A percentile compares a stretch with the other conserved stretches of the same genome.
Evolutionary conservation across 1,139 yeast species (phyloP).

Genomic region (Pichia sp.): DNA sequence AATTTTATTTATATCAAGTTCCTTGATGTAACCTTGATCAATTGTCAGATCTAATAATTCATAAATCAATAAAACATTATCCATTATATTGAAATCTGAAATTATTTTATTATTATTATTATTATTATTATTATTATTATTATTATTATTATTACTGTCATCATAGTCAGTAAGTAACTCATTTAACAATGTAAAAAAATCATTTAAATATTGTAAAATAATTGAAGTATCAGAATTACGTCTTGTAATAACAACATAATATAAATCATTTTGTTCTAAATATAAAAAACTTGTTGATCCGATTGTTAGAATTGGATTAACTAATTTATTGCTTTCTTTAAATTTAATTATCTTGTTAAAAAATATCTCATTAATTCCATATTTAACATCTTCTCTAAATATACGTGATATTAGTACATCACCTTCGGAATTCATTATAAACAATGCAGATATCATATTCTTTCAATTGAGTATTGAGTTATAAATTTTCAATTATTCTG

Average conservation of each 20-base stretch:
- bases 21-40: conserved; percentile 76
- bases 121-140: too few relatives aligned
- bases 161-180: not conserved
- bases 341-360: conserved; percentile 60
- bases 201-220: conserved; percentile 71
- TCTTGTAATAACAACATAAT: conserved; percentile 83
- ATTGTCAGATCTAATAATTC: conserved; percentile 73
- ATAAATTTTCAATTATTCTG: too few relatives aligned
- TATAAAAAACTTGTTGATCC: conserved; percentile 92
- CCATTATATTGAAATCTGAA: conserved; percentile 8
- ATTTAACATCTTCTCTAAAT: conserved; percentile 60
- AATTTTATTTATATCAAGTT: not conserved
- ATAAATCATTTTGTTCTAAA: conserved; percentile 60
- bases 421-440: conserved; percentile 73
- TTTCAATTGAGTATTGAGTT: not conserved
- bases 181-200: conserved; percentile 17
- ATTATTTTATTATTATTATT: too few relatives aligned
- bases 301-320: conserved; percentile 76
- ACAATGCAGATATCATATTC: conserved; percentile 69
- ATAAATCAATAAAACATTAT: conserved; percentile 59
- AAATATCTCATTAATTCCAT: conserved; percentile 82
- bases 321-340: conserved; percentile 49
- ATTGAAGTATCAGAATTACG: conserved; percentile 60
- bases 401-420: conserved; percentile 78
- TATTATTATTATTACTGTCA: too few relatives aligned